A percentile compares a stretch with the other conserved stretches of the same genome.
Evolutionary conservation across 2,329 filamentous ascomycete genomes (phyloP).

Genomic region (Verticillium dahliae): DNA sequence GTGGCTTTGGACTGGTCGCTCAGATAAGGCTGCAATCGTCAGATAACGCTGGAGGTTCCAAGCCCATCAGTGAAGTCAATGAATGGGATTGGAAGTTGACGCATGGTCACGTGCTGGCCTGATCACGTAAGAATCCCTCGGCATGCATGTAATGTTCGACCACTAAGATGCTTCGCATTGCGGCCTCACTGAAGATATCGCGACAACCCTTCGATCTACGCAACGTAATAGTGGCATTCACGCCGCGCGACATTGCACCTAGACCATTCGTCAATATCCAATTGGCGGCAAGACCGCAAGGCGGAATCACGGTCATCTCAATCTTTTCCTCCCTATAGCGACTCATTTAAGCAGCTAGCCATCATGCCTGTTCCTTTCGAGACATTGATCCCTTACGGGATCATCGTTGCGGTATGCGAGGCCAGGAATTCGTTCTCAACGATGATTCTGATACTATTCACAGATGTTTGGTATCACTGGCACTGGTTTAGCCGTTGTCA

Average conservation of each 20-base stretch:
- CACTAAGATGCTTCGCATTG: not conserved
- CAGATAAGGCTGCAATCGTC: not conserved
- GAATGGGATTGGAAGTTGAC: too few relatives aligned
- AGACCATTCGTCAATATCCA: not conserved
- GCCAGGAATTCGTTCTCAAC: not conserved
- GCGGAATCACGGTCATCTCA: not conserved
- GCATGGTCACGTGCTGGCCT: too few relatives aligned
- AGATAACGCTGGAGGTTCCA: too few relatives aligned
- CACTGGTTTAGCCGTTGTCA: constrained; percentile 50
- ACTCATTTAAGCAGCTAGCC: constrained; percentile 6
- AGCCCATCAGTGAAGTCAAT: too few relatives aligned
- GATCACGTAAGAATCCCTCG: too few relatives aligned
- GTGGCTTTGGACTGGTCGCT: not conserved
- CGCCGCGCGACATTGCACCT: not conserved
- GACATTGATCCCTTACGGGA: constrained; percentile 56
- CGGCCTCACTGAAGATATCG: not conserved
- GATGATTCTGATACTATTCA: not conserved
- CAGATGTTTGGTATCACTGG: constrained; percentile 61
- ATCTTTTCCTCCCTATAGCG: not conserved
- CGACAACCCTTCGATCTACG: not conserved
- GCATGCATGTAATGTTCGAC: not conserved
- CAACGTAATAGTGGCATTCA: not conserved
- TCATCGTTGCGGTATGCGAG: constrained; percentile 51
- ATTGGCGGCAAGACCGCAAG: not conserved
- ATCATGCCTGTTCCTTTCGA: constrained; percentile 60